phyloP scores from a whole-genome alignment of 1,139 yeast genomes.

The Taphrina pruni region DNA sequence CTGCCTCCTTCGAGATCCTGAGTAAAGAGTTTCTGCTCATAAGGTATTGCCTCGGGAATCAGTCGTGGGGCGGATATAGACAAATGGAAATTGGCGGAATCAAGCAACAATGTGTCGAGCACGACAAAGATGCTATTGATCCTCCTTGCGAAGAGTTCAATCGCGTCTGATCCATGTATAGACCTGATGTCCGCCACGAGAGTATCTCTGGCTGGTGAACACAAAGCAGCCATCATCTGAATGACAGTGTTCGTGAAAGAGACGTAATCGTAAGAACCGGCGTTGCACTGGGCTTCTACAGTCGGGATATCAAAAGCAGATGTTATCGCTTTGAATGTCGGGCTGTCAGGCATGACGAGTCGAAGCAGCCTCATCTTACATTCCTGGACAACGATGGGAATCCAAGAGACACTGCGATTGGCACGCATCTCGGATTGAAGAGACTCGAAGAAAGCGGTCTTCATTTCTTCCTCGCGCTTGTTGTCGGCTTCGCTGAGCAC shows the following conservation, averaged over 20 bases:
- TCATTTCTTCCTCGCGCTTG: conserved; percentile 8
- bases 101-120: conserved; percentile 39
- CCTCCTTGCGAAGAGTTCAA: conserved; percentile 23
- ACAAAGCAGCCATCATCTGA: conserved; percentile 37
- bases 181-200: conserved; percentile 23
- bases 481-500: conserved; percentile 9
- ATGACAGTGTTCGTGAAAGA: conserved; percentile 26
- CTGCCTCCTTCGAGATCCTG: conserved; percentile 47
- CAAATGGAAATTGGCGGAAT: conserved; percentile 41
- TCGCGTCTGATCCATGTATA: conserved; percentile 14
- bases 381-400: conserved; percentile 32
- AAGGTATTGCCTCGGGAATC: conserved; percentile 38
- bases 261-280: conserved; percentile 27
- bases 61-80: conserved; percentile 19
- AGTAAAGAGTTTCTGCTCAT: conserved; percentile 37
- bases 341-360: conserved; percentile 34
- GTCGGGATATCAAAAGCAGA: conserved; percentile 35
- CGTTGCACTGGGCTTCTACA: conserved; percentile 33
- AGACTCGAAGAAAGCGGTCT: conserved; percentile 18
- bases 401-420: conserved; percentile 25
- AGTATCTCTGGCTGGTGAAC: conserved; percentile 43
- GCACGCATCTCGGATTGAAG: conserved; percentile 18
- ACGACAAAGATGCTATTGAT: conserved; percentile 34
- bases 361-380: conserved; percentile 37
- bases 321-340: conserved; percentile 34